Base-by-base conservation (phyloP, 805 yeast genomes). In the Candida fluviatilis region DNA sequence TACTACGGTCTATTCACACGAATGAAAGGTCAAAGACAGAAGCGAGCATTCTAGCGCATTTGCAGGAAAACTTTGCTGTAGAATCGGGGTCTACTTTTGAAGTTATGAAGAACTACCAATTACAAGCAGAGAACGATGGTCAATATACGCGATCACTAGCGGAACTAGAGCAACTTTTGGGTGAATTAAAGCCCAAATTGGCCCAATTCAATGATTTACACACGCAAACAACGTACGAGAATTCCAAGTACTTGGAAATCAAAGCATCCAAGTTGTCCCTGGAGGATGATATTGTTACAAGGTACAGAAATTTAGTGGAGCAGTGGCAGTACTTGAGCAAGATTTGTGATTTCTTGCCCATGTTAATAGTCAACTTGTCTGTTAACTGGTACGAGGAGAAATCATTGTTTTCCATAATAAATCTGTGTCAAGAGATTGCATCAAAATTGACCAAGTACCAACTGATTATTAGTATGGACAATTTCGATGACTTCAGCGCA, bases 331-430 rank as follows among this genome's bases (percentile, higher is more conserved):
- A 47, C 34, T 27, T 51, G 14, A 33, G 51, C 11, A 47, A 52
- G 32, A 24, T 58, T 7, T 47, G 62, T 38, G 62, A 57, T 12
- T 50, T 67, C 18, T 41, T 67, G 15, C 67, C 66, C 1, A 46
- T 52, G 18, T 47, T 65, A n/a, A 49, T 66, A 5, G 46, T 56
- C 21, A 56, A 62, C 35, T 51, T 59, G 19, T 66, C 71, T 2
- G 39, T 57, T 4, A 58, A 65, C 45, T 67, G 73, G 73, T 60
- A 52, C 41, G 48, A 52, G 13, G 66, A 66, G 38, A 48, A 52
- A 24, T 38, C 50, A 5, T 48, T 65, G 24, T 42, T 46, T 19
- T 48, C 45, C 2, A 52, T 64, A 2, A 54, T 66, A 17, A 40
- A 51, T 13, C 57, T 57, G 19, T 57, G 67, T 38, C 62, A 55